Evolutionary conservation across 192 early-diverging fungal genomes (phyloP).

Genomic region (Umbelopsis sp.): DNA sequence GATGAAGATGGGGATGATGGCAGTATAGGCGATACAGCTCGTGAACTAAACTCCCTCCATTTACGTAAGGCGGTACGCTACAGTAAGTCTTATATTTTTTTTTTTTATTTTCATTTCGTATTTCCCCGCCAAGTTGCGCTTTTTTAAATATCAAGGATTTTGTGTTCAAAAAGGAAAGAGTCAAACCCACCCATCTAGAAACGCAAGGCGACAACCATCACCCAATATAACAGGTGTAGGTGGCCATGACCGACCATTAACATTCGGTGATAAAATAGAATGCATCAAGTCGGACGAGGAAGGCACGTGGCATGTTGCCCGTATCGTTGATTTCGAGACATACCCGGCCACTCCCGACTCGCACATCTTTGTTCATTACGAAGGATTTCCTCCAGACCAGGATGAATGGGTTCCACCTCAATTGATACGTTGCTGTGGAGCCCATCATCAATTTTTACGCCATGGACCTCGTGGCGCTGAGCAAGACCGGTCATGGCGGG

Average conservation of each 20-base stretch:
- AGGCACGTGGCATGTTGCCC: conserved; percentile 28
- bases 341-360: conserved; percentile 13
- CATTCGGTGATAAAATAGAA: conserved; percentile 25
- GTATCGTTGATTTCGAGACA: conserved; percentile 26
- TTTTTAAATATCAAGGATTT: background rate
- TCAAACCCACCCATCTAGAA: conserved; percentile 7
- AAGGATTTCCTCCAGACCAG: conserved; percentile 53
- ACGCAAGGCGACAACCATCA: background rate
- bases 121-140: too few species aligned
- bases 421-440: conserved; percentile 42
- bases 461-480: conserved; percentile 51
- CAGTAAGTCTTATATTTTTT: conserved; percentile 9
- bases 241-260: conserved; percentile 12
- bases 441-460: conserved; percentile 28
- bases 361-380: conserved; percentile 51
- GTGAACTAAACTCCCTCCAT: conserved; percentile 16
- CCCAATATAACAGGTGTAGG: background rate
- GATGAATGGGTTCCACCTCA: conserved; percentile 53
- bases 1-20: conserved; percentile 13
- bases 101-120: background rate
- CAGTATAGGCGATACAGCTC: conserved; percentile 12
- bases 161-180: conserved; percentile 14
- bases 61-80: conserved; percentile 19
- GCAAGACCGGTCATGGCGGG: conserved; percentile 43
- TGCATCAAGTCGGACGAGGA: conserved; percentile 29